phyloP scores from a whole-genome alignment of 371 early-diverging fungal genomes.

The Coemansia sp. region DNA sequence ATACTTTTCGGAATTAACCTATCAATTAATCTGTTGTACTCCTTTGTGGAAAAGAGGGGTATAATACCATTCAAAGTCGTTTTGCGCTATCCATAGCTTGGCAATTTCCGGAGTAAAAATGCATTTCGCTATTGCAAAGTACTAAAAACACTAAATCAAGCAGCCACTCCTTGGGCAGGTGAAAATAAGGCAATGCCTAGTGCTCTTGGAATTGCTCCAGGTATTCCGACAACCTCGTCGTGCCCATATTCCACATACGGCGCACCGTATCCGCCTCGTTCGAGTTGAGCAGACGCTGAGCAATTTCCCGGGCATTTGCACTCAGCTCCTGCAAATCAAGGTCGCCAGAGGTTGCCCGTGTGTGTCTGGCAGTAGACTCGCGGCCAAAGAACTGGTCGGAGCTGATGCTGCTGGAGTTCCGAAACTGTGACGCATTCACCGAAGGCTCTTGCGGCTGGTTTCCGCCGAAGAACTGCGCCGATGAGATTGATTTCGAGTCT shows the following conservation, averaged over 20 bases:
- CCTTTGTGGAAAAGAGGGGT: no score
- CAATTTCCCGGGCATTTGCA: slow-evolving; percentile 48
- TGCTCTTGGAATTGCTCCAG: slow-evolving; percentile 48
- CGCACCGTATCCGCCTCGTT: slow-evolving; percentile 49
- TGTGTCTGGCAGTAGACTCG: slow-evolving; percentile 59
- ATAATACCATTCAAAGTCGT: no score
- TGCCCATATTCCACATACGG: slow-evolving; percentile 49
- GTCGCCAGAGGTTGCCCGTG: slow-evolving; percentile 36
- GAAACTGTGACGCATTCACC: slow-evolving; percentile 4
- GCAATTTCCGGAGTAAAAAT: no score
- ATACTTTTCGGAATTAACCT: no score
- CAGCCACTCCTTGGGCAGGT: no score
- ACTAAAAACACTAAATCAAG: no score
- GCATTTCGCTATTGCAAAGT: no score
- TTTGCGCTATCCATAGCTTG: no score
- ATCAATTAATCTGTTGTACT: no score
- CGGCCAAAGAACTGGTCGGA: slow-evolving; percentile 89
- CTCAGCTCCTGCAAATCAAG: slow-evolving; percentile 51
- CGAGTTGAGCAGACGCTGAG: slow-evolving; percentile 46
- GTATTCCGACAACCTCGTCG: slow-evolving; percentile 48
- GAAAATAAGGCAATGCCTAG: slow-evolving; percentile 1
- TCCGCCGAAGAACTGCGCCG: slow-evolving; percentile 13
- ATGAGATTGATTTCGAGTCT: slow-evolving; percentile 19
- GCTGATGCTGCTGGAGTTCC: slow-evolving; percentile 21
- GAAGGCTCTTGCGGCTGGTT: slow-evolving; percentile 17